Base-by-base conservation (phyloP, 306 rosid species). In the Trifolium subterraneum region DNA sequence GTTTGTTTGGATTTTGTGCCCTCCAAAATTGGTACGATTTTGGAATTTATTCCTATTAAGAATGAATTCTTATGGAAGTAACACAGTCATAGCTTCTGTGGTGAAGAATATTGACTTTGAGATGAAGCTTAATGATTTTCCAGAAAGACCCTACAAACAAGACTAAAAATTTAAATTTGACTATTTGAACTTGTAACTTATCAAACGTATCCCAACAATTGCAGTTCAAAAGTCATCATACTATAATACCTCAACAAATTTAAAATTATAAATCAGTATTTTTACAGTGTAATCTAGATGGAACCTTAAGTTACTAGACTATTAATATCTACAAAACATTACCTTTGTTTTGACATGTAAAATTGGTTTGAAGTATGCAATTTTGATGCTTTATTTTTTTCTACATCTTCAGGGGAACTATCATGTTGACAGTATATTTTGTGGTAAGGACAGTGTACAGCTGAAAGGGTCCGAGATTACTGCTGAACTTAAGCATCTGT, bases 351-450 rank as follows among this genome's bases (percentile, higher is more conserved):
- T 44, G 54, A 18, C 51, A 42, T 74, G 33, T n/a, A 44, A 52
- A 68, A 64, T 54, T 41, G 36, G 29, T 70, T 76, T 70, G 19
- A 38, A 76, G 45, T 67, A 10, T 54, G 66, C 39, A 16, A 72
- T 59, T 75, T 20, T 36, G 48, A 63, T 52, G 2, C 36, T 55
- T 69, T 68, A 35, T 45, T 20, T 47, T 58, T 56, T 61, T 75
- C 1, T 1, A 38, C 11, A 33, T 20, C 23, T 19, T 64, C 87
- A 92, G 96, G 99, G 99, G 36, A 85, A 88, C 84, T 87, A 87
- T 70, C 88, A 83, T 45, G 95, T 94, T 72, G 86, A 80, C 54
- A 82, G 85, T 73, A 89, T 92, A n/a, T 94, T 90, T 74, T 92
- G 92, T 47, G 92, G 94, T 48, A 72, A 71, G 74, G 99, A 92